Base-by-base conservation (phyloP, 164 flowering plant species). In the Kingdonia uniflora region DNA sequence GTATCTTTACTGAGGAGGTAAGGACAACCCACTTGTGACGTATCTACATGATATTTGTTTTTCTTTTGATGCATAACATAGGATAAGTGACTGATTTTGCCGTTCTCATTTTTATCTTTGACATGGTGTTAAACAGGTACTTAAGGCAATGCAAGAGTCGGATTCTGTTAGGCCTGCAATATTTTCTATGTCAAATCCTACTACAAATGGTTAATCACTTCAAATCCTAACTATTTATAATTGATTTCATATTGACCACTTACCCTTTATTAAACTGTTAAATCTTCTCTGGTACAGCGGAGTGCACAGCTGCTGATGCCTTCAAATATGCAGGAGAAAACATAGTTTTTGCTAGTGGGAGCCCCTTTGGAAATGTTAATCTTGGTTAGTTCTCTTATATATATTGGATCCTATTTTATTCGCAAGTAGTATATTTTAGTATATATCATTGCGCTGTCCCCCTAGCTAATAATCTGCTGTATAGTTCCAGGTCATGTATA, bases 141-240 rank as follows among this genome's bases (percentile, higher is more conserved):
- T 94, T 13, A 78, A 61, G 69, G 96, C 95, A 48, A 87, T 89
- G 99, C 64, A 71, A 63, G 90, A 79, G 25, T 94, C 99, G 26
- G 90, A 81, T 61, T 85, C 96, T 49, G 57, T 65, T 14, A 80
- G 80, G 64, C 99, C 99, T 72, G 96, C 96, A 46, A 87, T 94
- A 53, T 94, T 94, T 71, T 95, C 99, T 13, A 94, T 94, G 99
- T 94, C 99, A 62, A 94, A 94, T 72, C 99, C 99, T 56, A 94
- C 99, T 49, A 50, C 58, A 63, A 89, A 94, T 73, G 99, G 99
- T 94, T 66, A n/a, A n/a, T n/a, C n/a, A n/a, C 35, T 29, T 29
- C 35, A 29, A 8, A 29, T n/a, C n/a, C n/a, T 3, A 29, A 29
- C 8, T 29, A 29, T 29, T 29, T 29, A 29, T 4, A n/a, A 29